Conservation (phyloP, 805 yeast genomes). For the Wickerhamomyces strasburgensis region DNA sequence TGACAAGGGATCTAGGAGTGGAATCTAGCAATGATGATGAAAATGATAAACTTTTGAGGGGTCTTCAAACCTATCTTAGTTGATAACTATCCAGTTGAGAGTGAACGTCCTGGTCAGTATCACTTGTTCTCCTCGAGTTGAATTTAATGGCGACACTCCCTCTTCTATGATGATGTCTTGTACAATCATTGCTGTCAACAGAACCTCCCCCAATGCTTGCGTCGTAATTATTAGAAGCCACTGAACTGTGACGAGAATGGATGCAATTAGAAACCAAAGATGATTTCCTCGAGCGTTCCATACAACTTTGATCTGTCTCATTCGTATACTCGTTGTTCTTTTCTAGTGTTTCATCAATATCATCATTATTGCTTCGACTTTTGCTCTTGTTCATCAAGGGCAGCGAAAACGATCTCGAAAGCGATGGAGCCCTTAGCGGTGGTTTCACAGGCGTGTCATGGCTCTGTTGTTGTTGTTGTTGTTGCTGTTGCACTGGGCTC, state of each 20-base stretch:
- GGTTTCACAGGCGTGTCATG: too few species aligned
- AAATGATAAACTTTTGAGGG: too few species aligned
- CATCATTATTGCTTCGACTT: constrained; percentile 3
- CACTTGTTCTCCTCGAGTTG: background rate
- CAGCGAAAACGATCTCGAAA: constrained; percentile 2
- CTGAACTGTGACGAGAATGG: background rate
- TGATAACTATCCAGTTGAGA: background rate
- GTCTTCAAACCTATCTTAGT: background rate
- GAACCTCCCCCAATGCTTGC: background rate
- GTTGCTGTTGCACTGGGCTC: too few species aligned
- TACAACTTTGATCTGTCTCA: too few species aligned
- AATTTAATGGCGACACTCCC: constrained; percentile 26
- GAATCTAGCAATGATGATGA: too few species aligned
- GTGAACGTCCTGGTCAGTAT: background rate
- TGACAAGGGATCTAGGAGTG: too few species aligned
- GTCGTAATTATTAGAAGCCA: background rate
- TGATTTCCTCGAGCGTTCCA: background rate
- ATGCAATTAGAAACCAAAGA: constrained; percentile 1
- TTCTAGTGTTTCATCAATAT: background rate
- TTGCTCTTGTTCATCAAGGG: constrained; percentile 1
- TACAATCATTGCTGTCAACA: constrained; percentile 4
- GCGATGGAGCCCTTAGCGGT: background rate
- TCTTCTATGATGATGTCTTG: constrained; percentile 27
- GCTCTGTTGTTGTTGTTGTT: too few species aligned
- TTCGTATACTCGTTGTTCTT: too few species aligned